Conservation (phyloP, 140 eudicot species). For the Cichorium intybus region DNA sequence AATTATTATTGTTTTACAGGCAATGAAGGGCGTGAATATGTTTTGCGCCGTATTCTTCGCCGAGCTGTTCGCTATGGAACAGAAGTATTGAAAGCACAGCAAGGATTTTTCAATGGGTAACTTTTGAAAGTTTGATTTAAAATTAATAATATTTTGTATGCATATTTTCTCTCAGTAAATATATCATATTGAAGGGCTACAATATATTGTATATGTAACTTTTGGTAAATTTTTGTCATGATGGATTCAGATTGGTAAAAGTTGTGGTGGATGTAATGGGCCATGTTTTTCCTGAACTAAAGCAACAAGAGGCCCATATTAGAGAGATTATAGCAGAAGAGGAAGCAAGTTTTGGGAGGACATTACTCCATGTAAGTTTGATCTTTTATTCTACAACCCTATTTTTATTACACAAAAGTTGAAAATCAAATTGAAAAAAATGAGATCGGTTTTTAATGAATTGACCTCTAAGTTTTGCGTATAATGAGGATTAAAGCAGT, state of each 20-base stretch:
- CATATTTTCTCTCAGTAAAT: neutral
- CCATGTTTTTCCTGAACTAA: constrained; percentile 85
- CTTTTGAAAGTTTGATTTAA: neutral
- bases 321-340: constrained; percentile 79
- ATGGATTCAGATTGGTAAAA: constrained; percentile 58
- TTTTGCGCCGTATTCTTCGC: constrained; percentile 89
- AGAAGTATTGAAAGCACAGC: constrained; percentile 82
- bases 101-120: constrained; percentile 91
- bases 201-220: neutral
- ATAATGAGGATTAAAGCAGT: neutral
- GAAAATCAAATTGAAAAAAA: neutral
- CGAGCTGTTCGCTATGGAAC: constrained; percentile 99
- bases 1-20: constrained; percentile 38
- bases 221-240: neutral
- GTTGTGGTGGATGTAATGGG: constrained; percentile 88
- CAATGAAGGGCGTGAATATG: constrained; percentile 98
- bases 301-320: constrained; percentile 56
- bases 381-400: neutral
- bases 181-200: neutral
- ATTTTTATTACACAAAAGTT: neutral
- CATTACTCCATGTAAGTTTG: constrained; percentile 74
- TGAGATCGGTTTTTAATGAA: neutral
- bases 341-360: constrained; percentile 90
- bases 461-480: neutral
- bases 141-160: neutral